A percentile compares a stretch with the other conserved stretches of the same genome.
phyloP scores from a whole-genome alignment of 148 eudicot species.

The Beta vulgaris region DNA sequence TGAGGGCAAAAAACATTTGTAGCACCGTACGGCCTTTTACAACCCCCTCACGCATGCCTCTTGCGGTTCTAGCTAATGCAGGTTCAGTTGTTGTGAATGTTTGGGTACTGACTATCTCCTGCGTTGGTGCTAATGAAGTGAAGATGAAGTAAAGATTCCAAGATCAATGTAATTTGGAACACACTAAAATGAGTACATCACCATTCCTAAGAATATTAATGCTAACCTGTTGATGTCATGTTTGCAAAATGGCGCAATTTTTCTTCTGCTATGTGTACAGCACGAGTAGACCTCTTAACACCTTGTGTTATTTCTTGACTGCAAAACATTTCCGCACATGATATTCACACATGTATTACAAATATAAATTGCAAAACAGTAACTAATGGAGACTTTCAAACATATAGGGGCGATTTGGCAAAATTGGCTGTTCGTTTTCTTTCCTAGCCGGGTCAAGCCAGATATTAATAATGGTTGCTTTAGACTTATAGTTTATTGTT shows the following conservation, averaged over 20 bases:
- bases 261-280: conserved; percentile 79
- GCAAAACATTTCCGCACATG: conserved; percentile 18
- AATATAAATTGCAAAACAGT: neutral
- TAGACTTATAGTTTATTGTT: too few species aligned
- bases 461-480: too few species aligned
- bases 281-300: conserved; percentile 77
- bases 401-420: too few species aligned
- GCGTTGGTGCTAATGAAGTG: conserved; percentile 73
- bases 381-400: conserved; percentile 1
- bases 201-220: neutral
- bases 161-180: conserved; percentile 14
- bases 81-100: conserved; percentile 38
- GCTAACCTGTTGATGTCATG: conserved; percentile 60
- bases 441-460: too few species aligned
- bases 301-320: conserved; percentile 88
- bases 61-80: conserved; percentile 59
- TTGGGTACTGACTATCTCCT: conserved; percentile 45
- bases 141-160: conserved; percentile 54
- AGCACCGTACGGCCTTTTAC: conserved; percentile 56
- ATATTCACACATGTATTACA: neutral
- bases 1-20: conserved; percentile 53
- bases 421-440: too few species aligned
- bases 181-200: neutral
- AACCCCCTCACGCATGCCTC: conserved; percentile 54
- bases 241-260: conserved; percentile 57